Conservation (phyloP, 202 grass and related monocot genomes). For the Hordeum pubiflorum region DNA sequence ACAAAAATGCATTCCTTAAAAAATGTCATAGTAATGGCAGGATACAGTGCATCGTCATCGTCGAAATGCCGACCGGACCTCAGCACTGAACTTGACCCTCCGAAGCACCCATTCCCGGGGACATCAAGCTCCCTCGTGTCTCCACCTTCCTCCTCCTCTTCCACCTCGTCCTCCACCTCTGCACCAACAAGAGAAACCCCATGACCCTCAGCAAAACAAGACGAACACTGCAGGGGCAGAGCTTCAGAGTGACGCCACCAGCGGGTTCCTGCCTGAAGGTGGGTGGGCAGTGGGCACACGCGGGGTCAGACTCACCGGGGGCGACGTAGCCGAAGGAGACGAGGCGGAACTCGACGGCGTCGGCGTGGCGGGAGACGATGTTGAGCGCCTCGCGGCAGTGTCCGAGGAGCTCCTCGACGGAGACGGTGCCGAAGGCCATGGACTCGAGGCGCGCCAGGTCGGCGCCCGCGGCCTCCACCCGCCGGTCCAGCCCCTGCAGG, state of each 20-base stretch:
- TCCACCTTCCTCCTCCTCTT: conserved; percentile 27
- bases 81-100: conserved; percentile 38
- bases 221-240: neutral
- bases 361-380: conserved; percentile 50
- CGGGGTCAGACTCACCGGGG: neutral
- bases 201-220: neutral
- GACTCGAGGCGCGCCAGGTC: conserved; percentile 68
- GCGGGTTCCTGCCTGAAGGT: neutral
- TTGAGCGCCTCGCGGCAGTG: conserved; percentile 58
- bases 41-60: conserved; percentile 60
- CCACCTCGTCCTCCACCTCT: conserved; percentile 14
- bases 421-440: conserved; percentile 63
- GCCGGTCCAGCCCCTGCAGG: conserved; percentile 47
- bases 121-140: neutral
- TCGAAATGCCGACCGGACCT: conserved; percentile 26
- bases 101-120: neutral
- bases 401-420: conserved; percentile 86
- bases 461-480: conserved; percentile 34
- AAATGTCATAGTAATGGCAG: conserved; percentile 28
- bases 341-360: conserved; percentile 48
- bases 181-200: neutral
- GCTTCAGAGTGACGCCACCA: neutral
- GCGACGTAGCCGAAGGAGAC: conserved; percentile 51
- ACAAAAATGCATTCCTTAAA: no score
- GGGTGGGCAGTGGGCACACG: no score